phyloP scores from a whole-genome alignment of 2,329 filamentous ascomycete species.

The Daldinia eschscholtzii region DNA sequence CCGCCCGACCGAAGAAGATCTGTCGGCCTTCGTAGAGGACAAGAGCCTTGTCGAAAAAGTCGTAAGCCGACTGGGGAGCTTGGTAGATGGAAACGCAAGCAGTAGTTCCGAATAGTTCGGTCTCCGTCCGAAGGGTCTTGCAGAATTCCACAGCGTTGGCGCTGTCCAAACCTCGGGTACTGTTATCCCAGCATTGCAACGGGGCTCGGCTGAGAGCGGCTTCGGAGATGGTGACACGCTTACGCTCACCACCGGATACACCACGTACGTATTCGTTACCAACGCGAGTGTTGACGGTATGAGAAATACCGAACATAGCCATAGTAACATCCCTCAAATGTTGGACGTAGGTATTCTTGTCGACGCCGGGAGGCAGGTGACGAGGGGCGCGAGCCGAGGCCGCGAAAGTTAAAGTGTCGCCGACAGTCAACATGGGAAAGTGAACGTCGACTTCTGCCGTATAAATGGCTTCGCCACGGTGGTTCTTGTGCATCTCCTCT shows the following conservation, averaged over 20 bases:
- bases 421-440: constrained; percentile 81
- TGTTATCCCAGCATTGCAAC: constrained; percentile 78
- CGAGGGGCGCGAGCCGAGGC: constrained; percentile 76
- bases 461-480: constrained; percentile 89
- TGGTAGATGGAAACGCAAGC: constrained; percentile 82
- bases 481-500: constrained; percentile 80
- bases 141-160: constrained; percentile 83
- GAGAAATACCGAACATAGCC: constrained; percentile 80
- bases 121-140: constrained; percentile 73
- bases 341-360: constrained; percentile 66
- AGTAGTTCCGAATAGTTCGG: constrained; percentile 74
- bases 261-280: constrained; percentile 82
- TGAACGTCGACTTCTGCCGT: constrained; percentile 87
- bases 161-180: constrained; percentile 78
- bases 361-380: constrained; percentile 69
- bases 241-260: constrained; percentile 79
- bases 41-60: constrained; percentile 70
- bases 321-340: constrained; percentile 79
- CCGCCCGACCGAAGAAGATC: constrained; percentile 72
- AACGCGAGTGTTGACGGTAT: constrained; percentile 78
- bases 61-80: constrained; percentile 73
- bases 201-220: constrained; percentile 70
- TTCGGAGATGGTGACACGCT: constrained; percentile 74
- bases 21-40: constrained; percentile 72
- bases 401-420: constrained; percentile 83